Evolutionary conservation across 2,329 filamentous ascomycete genomes (phyloP).

Genomic region (Ophiostoma perfectum): DNA sequence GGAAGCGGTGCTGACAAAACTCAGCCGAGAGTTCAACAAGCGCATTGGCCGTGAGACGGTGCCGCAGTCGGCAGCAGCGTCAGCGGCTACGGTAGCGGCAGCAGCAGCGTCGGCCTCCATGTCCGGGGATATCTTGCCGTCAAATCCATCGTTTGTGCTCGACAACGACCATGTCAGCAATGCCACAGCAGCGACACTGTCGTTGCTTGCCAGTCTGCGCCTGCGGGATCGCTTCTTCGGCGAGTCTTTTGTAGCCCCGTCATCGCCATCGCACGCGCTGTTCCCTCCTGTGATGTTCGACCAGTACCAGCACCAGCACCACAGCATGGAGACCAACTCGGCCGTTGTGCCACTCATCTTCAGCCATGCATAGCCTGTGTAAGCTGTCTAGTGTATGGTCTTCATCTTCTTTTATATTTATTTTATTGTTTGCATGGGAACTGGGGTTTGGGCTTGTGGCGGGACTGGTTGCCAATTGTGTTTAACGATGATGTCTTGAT

Average conservation of each 20-base stretch:
- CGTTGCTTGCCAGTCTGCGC: constrained; percentile 35
- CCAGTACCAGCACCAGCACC: constrained; percentile 30
- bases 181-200: constrained; percentile 29
- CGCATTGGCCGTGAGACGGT: constrained; percentile 26
- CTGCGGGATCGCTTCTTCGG: constrained; percentile 42
- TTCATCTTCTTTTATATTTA: not conserved
- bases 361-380: not conserved
- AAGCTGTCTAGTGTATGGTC: not conserved
- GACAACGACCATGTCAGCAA: not conserved
- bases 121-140: constrained; percentile 27
- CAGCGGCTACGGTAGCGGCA: constrained; percentile 18
- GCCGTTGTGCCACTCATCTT: constrained; percentile 7
- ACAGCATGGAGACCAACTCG: constrained; percentile 47
- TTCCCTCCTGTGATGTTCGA: constrained; percentile 17
- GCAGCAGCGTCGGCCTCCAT: constrained; percentile 26
- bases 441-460: too few species aligned
- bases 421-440: not conserved
- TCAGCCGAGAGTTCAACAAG: constrained; percentile 47
- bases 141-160: not conserved
- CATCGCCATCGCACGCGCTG: not conserved
- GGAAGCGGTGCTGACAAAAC: constrained; percentile 54
- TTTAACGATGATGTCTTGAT: not conserved
- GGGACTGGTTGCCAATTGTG: not conserved
- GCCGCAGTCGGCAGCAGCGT: constrained; percentile 15
- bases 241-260: constrained; percentile 18